phyloP scores from a whole-genome alignment of 805 yeast genomes.

The Teunomyces stri region DNA sequence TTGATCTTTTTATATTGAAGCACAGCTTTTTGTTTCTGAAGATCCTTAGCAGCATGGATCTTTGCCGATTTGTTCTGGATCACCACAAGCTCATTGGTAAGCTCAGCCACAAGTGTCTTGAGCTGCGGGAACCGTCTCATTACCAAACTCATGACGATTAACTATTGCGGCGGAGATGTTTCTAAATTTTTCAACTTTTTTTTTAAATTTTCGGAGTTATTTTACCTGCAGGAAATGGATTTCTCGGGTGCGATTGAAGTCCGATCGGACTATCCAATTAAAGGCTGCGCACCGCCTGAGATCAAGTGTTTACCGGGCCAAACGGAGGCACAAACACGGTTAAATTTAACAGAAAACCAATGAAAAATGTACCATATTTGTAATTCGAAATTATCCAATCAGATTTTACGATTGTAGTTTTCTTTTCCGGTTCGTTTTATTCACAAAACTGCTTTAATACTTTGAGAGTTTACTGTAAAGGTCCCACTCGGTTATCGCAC shows the following conservation, averaged over 20 bases:
- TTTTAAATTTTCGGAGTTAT: not conserved
- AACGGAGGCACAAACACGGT: not conserved
- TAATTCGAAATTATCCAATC: not conserved
- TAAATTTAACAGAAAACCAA: not conserved
- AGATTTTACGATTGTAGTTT: not conserved
- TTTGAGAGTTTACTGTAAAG: not conserved
- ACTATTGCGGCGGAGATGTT: not conserved
- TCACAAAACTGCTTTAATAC: too few relatives aligned
- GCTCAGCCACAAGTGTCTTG: slow-evolving; percentile 18
- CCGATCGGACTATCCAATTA: slow-evolving; percentile 2
- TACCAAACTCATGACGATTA: not conserved
- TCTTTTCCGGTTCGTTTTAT: not conserved
- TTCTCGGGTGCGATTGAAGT: slow-evolving; percentile 1
- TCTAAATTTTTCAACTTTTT: not conserved
- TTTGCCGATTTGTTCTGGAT: slow-evolving; percentile 35
- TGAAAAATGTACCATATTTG: not conserved
- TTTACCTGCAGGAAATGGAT: not conserved
- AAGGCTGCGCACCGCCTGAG: not conserved
- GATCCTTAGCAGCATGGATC: slow-evolving; percentile 37
- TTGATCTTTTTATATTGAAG: slow-evolving; percentile 50
- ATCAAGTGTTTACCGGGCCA: not conserved
- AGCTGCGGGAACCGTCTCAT: slow-evolving; percentile 9
- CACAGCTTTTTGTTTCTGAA: slow-evolving; percentile 45
- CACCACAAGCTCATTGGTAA: slow-evolving; percentile 40
- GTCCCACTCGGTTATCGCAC: slow-evolving; percentile 3